phyloP scores from a whole-genome alignment of 140 eudicot genomes.

The Anethum foeniculum region DNA sequence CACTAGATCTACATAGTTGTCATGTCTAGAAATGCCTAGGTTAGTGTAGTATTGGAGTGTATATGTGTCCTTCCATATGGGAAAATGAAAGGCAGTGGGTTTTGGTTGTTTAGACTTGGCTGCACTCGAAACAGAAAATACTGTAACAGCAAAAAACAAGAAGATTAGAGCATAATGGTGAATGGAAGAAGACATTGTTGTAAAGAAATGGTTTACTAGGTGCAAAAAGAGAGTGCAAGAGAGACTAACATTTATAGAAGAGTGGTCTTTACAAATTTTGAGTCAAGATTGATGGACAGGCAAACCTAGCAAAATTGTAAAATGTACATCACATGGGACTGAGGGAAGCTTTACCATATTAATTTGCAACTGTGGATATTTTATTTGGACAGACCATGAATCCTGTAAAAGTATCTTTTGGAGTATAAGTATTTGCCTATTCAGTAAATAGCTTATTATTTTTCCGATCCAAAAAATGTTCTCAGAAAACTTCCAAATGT shows the following conservation, averaged over 20 bases:
- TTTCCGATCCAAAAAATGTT: too few species aligned
- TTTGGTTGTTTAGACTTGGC: not conserved
- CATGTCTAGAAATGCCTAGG: conserved; percentile 8
- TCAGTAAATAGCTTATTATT: too few species aligned
- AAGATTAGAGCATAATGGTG: not conserved
- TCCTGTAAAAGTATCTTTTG: too few species aligned
- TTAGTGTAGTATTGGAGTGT: conserved; percentile 19
- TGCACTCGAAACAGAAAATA: not conserved
- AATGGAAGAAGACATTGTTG: conserved; percentile 14
- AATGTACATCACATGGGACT: too few species aligned
- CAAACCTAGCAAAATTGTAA: too few species aligned
- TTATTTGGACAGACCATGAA: too few species aligned
- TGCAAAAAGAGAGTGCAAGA: not conserved
- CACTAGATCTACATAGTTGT: not conserved
- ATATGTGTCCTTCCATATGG: conserved; percentile 9
- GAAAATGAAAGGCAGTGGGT: conserved; percentile 9
- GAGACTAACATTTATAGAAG: not conserved
- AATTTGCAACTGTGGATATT: too few species aligned
- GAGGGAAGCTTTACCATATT: too few species aligned
- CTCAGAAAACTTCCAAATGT: too few species aligned
- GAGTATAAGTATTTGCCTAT: too few species aligned
- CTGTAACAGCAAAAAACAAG: not conserved
- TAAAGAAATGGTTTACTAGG: not conserved
- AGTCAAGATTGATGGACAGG: too few species aligned
- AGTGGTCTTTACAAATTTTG: not conserved